Percentiles rank a stretch among this genome's conserved stretches.
Evolutionary conservation across 768 basidiomycete genomes (phyloP).

Genomic region (Pleurotus sapidus): DNA sequence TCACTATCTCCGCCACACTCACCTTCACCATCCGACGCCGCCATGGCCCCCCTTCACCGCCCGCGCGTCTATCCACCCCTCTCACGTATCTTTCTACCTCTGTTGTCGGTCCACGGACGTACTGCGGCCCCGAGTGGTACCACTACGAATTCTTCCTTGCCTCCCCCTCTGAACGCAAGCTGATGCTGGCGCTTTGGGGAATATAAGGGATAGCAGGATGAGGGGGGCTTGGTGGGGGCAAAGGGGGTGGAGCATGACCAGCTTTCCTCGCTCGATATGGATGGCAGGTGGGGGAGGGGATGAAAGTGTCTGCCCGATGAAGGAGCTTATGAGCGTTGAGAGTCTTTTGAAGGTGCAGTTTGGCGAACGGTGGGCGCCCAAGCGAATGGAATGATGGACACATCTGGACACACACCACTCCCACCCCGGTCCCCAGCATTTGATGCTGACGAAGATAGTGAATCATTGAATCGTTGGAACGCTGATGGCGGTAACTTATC

Average conservation of each 20-base stretch:
- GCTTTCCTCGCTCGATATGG: not conserved
- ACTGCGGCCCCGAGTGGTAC: slow-evolving; percentile 41
- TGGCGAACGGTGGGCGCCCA: not conserved
- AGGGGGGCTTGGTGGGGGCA: slow-evolving; percentile 16
- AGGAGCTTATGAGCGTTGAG: not conserved
- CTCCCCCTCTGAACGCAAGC: slow-evolving; percentile 13
- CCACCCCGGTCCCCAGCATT: no score
- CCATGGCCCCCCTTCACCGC: slow-evolving; percentile 13
- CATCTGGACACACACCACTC: no score
- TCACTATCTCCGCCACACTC: not conserved
- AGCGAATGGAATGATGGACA: no score
- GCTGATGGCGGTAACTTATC: no score
- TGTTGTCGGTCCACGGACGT: not conserved
- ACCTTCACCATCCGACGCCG: slow-evolving; percentile 15
- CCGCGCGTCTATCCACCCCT: slow-evolving; percentile 16
- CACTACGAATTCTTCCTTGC: slow-evolving; percentile 54
- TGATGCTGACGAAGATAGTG: no score
- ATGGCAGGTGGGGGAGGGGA: not conserved
- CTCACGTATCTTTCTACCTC: not conserved
- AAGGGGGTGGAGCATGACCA: slow-evolving; percentile 4
- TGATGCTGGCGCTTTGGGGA: slow-evolving; percentile 11
- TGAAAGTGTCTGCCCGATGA: not conserved
- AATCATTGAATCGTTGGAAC: no score
- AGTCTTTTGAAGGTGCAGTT: not conserved
- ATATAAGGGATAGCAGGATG: slow-evolving; percentile 13